Conservation (phyloP, 164 flowering plant genomes). For the Brasenia schreberi region DNA sequence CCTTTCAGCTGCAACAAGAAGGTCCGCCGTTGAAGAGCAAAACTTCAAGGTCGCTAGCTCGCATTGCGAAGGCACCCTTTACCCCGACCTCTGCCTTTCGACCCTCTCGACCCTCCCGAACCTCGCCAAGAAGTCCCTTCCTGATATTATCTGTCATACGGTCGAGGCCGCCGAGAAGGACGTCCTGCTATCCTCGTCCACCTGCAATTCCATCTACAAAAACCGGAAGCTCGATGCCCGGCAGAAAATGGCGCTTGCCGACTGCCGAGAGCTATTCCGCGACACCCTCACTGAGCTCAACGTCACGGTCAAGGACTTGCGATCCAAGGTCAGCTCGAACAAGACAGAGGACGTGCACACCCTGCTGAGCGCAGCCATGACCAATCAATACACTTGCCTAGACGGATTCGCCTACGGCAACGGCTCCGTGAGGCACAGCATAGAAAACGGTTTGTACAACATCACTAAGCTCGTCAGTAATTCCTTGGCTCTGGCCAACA, state of each 20-base stretch:
- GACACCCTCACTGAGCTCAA: slow-evolving; percentile 22
- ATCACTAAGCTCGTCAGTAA: slow-evolving; percentile 30
- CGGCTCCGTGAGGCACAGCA: slow-evolving; percentile 30
- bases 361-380: slow-evolving; percentile 35
- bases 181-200: slow-evolving; percentile 31
- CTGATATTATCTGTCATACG: slow-evolving; percentile 43
- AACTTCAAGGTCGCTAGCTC: slow-evolving; percentile 32
- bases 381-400: slow-evolving; percentile 39
- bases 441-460: slow-evolving; percentile 1
- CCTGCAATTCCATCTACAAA: slow-evolving; percentile 28
- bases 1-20: neutral
- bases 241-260: slow-evolving; percentile 13
- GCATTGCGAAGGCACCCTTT: slow-evolving; percentile 45
- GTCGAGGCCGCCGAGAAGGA: slow-evolving; percentile 44
- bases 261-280: slow-evolving; percentile 21
- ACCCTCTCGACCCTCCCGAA: slow-evolving; percentile 24
- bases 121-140: slow-evolving; percentile 18
- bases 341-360: slow-evolving; percentile 5
- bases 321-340: slow-evolving; percentile 9
- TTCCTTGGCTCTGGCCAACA: slow-evolving; percentile 39
- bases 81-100: slow-evolving; percentile 62
- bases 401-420: slow-evolving; percentile 52
- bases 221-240: neutral
- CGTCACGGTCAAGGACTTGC: slow-evolving; percentile 3
- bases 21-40: slow-evolving; percentile 9